Base-by-base conservation (phyloP, 2,329 filamentous ascomycete species). In the Clonostachys rosea region DNA sequence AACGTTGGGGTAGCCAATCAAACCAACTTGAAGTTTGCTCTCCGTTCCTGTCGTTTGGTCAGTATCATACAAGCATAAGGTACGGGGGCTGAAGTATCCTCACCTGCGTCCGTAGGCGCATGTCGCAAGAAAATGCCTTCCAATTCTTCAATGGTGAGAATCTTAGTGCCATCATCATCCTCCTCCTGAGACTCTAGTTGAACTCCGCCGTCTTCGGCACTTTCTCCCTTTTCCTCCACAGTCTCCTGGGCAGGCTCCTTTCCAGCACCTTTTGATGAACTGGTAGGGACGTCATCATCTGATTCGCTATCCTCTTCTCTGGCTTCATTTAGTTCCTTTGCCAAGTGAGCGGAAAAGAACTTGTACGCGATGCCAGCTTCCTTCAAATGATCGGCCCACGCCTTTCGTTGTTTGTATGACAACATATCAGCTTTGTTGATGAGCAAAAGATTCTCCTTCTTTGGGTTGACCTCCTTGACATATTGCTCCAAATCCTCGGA, bases 361-460 rank as follows among this genome's bases (percentile, higher is more conserved):
- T 87, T 88, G 75, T 94, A 99, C 46, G 88, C 83, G 60, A 99
- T 95, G 30, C 84, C 83, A 24, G 87, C 82, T 56, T 83, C 74
- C 56, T 85, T 85, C 56, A 99, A 89, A 62, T 96, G 90, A 56
- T 87, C 81, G 4, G 91, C 91, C 94, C 94, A 99, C 1, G 78
- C 75, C 54, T 79, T 79, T 54, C 94, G 78, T 70, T 99, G 95
- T 58, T 83, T 82, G 43, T 83, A 67, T 2, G 91, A 95, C 89
- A 99, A 91, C 94, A 99, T 96, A 69, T 99, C 94, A 42, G 94
- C 91, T 76, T 99, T 99, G 76, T 99, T 99, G 61, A 99, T 92
- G 47, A 99, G 75, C 47, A 99, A 67, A 60, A 99, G 62, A 64
- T 97, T 99, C 63, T 91, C 81, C 74, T 99, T 97, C 63, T 83